These are phyloP conservation scores for Chrysopogon serrulatus DNA, from an alignment of 176 grass and related monocot genomes.

Conservation along the genomic window DNA sequence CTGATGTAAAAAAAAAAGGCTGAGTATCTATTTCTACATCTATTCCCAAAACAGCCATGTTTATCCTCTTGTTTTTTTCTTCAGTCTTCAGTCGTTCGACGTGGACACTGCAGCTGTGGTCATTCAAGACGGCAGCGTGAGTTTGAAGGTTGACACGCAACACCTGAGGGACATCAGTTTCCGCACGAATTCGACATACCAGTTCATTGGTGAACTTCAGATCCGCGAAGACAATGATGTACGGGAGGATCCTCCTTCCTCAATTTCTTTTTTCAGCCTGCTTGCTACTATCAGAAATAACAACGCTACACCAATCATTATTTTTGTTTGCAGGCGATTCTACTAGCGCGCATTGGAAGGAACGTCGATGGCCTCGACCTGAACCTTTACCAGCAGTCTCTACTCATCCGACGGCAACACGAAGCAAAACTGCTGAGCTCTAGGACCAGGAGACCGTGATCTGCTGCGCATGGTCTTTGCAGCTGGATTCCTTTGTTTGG, in stretches of 20 bases:
- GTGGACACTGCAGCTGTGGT: constrained; percentile 41
- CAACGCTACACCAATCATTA: not conserved
- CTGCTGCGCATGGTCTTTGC: constrained; percentile 10
- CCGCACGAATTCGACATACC: constrained; percentile 38
- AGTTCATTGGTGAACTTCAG: constrained; percentile 82
- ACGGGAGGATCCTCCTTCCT: not conserved
- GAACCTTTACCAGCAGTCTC: constrained; percentile 67
- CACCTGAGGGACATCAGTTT: constrained; percentile 58
- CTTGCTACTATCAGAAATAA: not conserved
- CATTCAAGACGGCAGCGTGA: constrained; percentile 44
- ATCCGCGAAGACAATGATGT: constrained; percentile 41
- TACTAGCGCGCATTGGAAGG: constrained; percentile 66
- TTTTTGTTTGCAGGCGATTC: constrained; percentile 36
- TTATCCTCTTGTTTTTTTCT: constrained; percentile 5
- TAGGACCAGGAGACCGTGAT: not conserved
- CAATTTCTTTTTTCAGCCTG: not conserved
- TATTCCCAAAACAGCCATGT: not conserved
- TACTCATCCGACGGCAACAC: constrained; percentile 49
- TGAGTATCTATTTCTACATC: not conserved
- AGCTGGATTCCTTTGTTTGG: not conserved
- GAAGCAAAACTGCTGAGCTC: constrained; percentile 44
- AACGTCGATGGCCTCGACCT: constrained; percentile 65
- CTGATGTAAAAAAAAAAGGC: no score
- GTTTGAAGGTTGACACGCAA: constrained; percentile 48
- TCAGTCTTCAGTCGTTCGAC: constrained; percentile 66